Percentiles rank a stretch among this genome's conserved stretches.
These are phyloP conservation scores for Rhodomyrtus tomentosa DNA, from an alignment of 345 rosid genomes.

Conservation along the genomic window DNA sequence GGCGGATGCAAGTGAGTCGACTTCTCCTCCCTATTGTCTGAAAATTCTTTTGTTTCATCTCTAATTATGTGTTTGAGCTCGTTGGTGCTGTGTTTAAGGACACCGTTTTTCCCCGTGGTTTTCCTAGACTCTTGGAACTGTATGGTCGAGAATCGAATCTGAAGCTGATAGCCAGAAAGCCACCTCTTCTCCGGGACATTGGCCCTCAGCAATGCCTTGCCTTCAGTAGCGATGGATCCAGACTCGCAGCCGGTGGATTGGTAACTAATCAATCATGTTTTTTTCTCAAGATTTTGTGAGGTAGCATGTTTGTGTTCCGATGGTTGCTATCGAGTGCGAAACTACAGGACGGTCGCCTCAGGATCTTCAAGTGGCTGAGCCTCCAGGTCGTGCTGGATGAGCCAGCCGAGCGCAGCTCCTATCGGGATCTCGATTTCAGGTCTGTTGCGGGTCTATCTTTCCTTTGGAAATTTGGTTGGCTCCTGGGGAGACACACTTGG, in stretches of 20 bases:
- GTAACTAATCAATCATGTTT: not conserved
- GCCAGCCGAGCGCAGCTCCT: slow-evolving; percentile 62
- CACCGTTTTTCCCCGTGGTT: not conserved
- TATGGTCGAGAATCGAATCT: slow-evolving; percentile 22
- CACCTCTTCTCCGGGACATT: slow-evolving; percentile 12
- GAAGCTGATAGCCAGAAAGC: not conserved
- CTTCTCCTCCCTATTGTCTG: not conserved
- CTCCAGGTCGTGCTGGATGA: slow-evolving; percentile 55
- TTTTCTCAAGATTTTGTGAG: not conserved
- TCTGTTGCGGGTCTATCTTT: not conserved
- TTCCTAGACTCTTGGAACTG: slow-evolving; percentile 34
- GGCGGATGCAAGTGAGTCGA: slow-evolving; percentile 74
- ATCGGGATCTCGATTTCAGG: slow-evolving; percentile 86
- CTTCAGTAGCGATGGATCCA: slow-evolving; percentile 84
- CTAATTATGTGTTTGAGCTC: not conserved
- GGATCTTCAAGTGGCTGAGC: slow-evolving; percentile 87
- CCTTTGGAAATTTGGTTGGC: not conserved
- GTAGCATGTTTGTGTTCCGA: not conserved
- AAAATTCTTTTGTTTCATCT: not conserved
- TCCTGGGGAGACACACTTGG: not conserved
- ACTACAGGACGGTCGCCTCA: slow-evolving; percentile 81
- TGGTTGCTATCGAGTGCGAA: not conserved
- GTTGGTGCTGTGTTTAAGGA: not conserved
- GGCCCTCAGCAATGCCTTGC: slow-evolving; percentile 73
- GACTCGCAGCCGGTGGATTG: slow-evolving; percentile 56